phyloP scores from a whole-genome alignment of 352 stramenopile genomes.

The Pythium diclinum region DNA sequence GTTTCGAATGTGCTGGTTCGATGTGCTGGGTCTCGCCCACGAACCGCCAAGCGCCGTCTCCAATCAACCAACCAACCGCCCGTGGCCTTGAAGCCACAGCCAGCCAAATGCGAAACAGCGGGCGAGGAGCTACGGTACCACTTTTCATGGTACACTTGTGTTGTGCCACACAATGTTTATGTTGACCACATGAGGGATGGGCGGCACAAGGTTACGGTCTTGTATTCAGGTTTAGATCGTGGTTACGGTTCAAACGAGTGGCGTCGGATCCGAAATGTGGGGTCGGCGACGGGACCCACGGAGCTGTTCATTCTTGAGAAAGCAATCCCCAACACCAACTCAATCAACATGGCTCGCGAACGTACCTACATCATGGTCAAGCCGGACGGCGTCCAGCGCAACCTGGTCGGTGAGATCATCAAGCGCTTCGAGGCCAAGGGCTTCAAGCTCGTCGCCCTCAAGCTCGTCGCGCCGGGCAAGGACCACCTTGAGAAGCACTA shows the following conservation, averaged over 20 bases:
- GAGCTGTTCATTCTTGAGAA: conserved; percentile 20
- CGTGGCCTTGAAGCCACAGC: conserved; percentile 12
- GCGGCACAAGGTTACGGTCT: background rate
- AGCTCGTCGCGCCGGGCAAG: conserved; percentile 78
- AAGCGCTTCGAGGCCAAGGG: conserved; percentile 97
- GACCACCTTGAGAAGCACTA: conserved; percentile 89
- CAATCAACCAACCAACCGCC: conserved; percentile 18
- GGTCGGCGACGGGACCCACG: background rate
- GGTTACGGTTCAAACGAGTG: conserved; percentile 18
- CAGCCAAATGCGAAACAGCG: conserved; percentile 23
- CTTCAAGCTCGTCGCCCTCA: conserved; percentile 97
- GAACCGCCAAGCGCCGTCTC: conserved; percentile 13
- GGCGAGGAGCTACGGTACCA: conserved; percentile 21
- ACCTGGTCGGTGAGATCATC: conserved; percentile 96
- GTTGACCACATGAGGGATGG: background rate
- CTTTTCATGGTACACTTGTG: background rate
- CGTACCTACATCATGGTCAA: conserved; percentile 95
- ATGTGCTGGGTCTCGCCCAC: background rate
- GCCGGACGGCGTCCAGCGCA: conserved; percentile 96
- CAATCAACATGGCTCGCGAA: conserved; percentile 49
- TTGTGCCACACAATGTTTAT: conserved; percentile 5
- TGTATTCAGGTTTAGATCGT: conserved; percentile 8
- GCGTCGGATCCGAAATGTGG: conserved; percentile 16
- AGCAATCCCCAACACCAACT: conserved; percentile 7
- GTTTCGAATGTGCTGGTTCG: background rate